Conservation (phyloP, 352 stramenopile species). For the Thalassiosira livingstoniorum region DNA sequence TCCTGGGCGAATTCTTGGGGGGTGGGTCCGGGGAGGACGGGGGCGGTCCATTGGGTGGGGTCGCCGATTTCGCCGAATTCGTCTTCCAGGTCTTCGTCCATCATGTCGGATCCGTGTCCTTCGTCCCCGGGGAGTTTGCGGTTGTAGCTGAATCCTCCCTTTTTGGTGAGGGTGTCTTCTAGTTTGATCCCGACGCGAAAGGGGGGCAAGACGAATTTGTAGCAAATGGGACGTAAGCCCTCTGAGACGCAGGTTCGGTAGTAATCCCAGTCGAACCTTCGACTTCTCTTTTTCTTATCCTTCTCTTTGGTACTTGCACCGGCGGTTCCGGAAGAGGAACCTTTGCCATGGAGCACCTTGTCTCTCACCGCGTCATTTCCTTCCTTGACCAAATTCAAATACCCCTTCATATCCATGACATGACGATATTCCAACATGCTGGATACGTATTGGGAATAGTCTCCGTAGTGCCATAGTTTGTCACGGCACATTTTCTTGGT, state of each 20-base stretch:
- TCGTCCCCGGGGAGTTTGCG: conserved; percentile 74
- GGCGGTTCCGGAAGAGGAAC: conserved; percentile 12
- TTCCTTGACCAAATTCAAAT: conserved; percentile 83
- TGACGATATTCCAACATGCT: conserved; percentile 76
- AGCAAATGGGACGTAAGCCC: conserved; percentile 76
- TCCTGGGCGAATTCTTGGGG: conserved; percentile 79
- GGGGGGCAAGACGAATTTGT: conserved; percentile 79
- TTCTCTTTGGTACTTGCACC: no score
- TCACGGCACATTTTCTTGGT: conserved; percentile 75
- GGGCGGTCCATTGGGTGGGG: conserved; percentile 76
- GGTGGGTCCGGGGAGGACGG: conserved; percentile 58
- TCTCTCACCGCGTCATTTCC: conserved; percentile 83
- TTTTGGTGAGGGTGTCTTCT: conserved; percentile 68
- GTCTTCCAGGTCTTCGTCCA: no score
- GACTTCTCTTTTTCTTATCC: conserved; percentile 72
- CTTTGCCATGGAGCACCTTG: conserved; percentile 57
- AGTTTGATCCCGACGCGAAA: conserved; percentile 83
- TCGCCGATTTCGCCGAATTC: no score
- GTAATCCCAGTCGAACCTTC: conserved; percentile 83
- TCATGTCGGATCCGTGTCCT: conserved; percentile 49
- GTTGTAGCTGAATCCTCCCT: conserved; percentile 74
- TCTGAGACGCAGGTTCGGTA: conserved; percentile 84
- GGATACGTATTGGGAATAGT: conserved; percentile 72
- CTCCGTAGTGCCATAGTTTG: conserved; percentile 79
- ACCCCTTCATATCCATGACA: conserved; percentile 81